Base-by-base conservation (phyloP, 192 early-diverging fungal species). In the Coemansia biformis region DNA sequence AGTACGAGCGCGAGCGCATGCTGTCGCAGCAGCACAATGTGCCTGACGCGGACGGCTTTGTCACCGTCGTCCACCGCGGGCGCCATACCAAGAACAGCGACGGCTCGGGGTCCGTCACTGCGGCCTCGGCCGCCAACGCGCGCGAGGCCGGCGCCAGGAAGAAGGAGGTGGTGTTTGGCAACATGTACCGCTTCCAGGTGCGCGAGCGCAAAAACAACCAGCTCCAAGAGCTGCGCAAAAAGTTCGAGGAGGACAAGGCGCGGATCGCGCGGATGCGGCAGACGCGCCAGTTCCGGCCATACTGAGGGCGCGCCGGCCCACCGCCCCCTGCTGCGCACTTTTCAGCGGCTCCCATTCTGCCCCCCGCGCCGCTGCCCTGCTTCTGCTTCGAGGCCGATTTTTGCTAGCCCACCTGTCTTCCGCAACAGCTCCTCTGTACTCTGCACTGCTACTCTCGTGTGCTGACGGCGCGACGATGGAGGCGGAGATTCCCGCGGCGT, bases 151-250 rank as follows among this genome's bases (percentile, higher is more conserved):
- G 88, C 3, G 38, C 23, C 2, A 48, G 44, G 52, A 63, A 92
- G 83, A 86, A 89, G 78, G 80, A 85, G 50, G 83, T 85, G 43
- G 19, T 48, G 43, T 76, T 90, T 38, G 79, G 81, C 18, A 87
- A 97, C 76, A 91, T 97, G 82, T 97, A 97, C 64, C 77, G 91
- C 12, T 97, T 97, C 83, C 93, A 97, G 77, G 78, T 91, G 80
- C 81, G 91, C 18, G 91, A 97, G 76, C 78, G 70, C 30, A 95
- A 95, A 69, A 78, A 85, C 37, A 83, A 91, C 63, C 85, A 96
- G 85, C 78, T 94, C 30, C 72, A 77, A 2, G 89, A 94, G 42
- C 69, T 96, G 47, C 86, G 93, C 47, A 81, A 79, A 53, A 91
- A 90, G 60, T 96, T 96, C 48, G 92, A 96, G 59, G 84, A 93